Base-by-base conservation (phyloP, 75 land plant genomes). In the Sequoiadendron giganteum region DNA sequence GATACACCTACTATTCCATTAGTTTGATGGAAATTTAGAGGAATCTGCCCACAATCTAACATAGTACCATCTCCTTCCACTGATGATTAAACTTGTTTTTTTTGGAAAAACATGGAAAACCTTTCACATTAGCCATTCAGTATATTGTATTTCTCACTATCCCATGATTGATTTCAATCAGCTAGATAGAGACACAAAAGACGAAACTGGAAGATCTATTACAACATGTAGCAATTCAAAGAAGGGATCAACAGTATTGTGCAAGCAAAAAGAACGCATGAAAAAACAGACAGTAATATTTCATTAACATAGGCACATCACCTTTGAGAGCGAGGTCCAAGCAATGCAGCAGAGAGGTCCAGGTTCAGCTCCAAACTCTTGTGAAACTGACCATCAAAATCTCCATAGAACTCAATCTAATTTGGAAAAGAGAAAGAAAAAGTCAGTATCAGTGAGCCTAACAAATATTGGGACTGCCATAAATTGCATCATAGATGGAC, bases 381-480 rank as follows among this genome's bases (percentile, higher is more conserved):
- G 88, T 98, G 99, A 88, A 98, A 98, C 72, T 90, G 97, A 72
- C 96, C 99, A 90, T 98, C 99, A 84, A 95, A 98, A 82, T 97
- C 99, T 25, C 98, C 99, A 93, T 93, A 98, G 90, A 98, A 98
- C 82, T 98, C 94, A 92, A 98, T 97, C 99, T 98, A 90, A 47
- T 73, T 40, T 6, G n/a, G 68, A 87, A 34, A 89, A 39, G 38
- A 45, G 65, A 58, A 55, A 19, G 16, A n/a, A 87, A 40, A 5
- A 49, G 84, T 11, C 49, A 82, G 43, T 28, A 47, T 47, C 84
- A 47, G 52, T 82, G 28, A 82, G 34, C 28, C 28, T 10, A 79
- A 42, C 28, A 42, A 21, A 79, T 79, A 79, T 79, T 21, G 82
- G 68, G 82, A 40, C 47, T 45, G 52, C 83, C 11, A 80, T 7